Conservation (phyloP, 2,329 filamentous ascomycete species). For the Fusarium cicatricum region DNA sequence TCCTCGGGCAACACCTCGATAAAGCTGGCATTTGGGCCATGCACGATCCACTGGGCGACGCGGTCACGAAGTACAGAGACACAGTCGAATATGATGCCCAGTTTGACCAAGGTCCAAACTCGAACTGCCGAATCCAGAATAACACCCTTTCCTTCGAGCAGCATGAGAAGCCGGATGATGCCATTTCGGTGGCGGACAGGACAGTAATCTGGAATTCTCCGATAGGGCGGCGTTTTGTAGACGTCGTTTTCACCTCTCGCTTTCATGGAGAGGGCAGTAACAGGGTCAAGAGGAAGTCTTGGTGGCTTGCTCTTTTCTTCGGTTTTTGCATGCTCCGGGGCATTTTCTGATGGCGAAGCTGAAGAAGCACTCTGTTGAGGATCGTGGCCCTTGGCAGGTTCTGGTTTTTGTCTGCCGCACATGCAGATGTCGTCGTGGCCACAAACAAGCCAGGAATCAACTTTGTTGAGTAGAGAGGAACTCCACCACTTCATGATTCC, state of each 20-base stretch:
- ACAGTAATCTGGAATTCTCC: constrained; percentile 66
- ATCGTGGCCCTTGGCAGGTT: not conserved
- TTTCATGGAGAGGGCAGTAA: constrained; percentile 36
- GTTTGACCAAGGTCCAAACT: constrained; percentile 70
- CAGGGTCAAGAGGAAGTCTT: constrained; percentile 1
- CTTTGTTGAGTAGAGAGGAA: constrained; percentile 46
- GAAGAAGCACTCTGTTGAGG: not conserved
- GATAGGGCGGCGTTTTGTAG: constrained; percentile 43
- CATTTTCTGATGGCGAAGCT: not conserved
- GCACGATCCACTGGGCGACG: constrained; percentile 67
- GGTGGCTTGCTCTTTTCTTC: not conserved
- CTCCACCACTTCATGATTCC: constrained; percentile 65
- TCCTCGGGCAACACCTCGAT: constrained; percentile 71
- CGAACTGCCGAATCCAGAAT: constrained; percentile 71
- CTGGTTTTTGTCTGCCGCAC: constrained; percentile 35
- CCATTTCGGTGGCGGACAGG: constrained; percentile 68
- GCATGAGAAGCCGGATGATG: constrained; percentile 69
- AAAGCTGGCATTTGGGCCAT: constrained; percentile 62
- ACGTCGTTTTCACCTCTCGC: constrained; percentile 23
- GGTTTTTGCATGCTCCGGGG: no score
- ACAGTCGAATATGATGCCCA: constrained; percentile 68
- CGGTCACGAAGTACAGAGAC: constrained; percentile 54
- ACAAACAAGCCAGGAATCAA: constrained; percentile 44
- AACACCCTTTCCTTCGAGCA: constrained; percentile 63
- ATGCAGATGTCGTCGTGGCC: constrained; percentile 54